These are phyloP conservation scores for Calonectria pseudoturangicola DNA, from an alignment of 2,329 filamentous ascomycete species.

Conservation along the genomic window DNA sequence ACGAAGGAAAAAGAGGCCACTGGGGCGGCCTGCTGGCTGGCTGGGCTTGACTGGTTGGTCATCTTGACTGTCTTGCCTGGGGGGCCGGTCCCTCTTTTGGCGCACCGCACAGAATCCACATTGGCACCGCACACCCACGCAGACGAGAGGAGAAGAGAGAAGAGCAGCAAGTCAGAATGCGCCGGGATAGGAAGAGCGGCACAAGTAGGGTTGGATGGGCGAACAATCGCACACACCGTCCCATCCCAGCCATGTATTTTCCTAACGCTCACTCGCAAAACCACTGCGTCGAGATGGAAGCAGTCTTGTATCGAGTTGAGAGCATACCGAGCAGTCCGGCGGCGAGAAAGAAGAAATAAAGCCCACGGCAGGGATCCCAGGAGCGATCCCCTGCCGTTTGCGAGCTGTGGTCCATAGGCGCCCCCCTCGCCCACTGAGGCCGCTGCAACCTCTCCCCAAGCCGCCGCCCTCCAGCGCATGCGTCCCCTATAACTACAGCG, in stretches of 20 bases:
- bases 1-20: conserved; percentile 16
- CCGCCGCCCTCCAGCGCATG: conserved; percentile 25
- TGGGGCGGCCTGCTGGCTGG: conserved; percentile 29
- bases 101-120: conserved; percentile 39
- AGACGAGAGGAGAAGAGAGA: conserved; percentile 18
- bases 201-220: conserved; percentile 37
- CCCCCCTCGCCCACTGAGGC: conserved; percentile 22
- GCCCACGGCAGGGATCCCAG: conserved; percentile 30
- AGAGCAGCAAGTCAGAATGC: conserved; percentile 37
- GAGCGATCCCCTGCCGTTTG: conserved; percentile 31
- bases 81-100: conserved; percentile 31
- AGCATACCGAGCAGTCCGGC: conserved; percentile 27
- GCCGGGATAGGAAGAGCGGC: conserved; percentile 28
- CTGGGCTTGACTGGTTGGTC: conserved; percentile 29
- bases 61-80: conserved; percentile 28
- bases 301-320: conserved; percentile 1
- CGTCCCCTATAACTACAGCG: conserved; percentile 33
- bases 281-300: conserved; percentile 17
- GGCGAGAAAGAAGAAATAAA: conserved; percentile 12
- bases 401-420: conserved; percentile 26
- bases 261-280: not conserved
- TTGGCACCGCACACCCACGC: conserved; percentile 36
- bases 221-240: conserved; percentile 29
- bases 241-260: conserved; percentile 21
- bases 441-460: conserved; percentile 21